Evolutionary conservation across 768 basidiomycete species (phyloP), one percentile per base, ranked within the genome.

Genomic region (Rhizopogon vinicolor): DNA sequence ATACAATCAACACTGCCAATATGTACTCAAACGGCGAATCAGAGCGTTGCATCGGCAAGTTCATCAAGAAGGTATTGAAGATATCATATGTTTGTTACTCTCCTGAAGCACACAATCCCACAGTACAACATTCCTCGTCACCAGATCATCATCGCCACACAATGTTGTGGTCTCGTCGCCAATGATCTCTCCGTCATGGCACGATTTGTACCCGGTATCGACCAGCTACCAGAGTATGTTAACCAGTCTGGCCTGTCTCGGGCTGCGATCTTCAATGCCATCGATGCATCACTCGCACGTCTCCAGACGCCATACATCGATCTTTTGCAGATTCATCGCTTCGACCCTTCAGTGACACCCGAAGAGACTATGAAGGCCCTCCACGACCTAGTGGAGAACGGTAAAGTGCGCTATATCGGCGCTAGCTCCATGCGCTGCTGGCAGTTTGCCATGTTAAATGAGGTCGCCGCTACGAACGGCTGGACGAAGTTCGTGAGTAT

Each of bases 401-500:
- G 79, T 14, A 77, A 78, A 58, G 80, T 79, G 18, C 67, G 79
- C 39, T 84, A 82, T 58, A 74, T 81, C 40, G 79, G 79, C 7
- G 76, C 74, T 3, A 76, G 74, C 55, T 76, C 75, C 46, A 77
- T 79, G 76, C 66, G 72, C 5, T 63, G 75, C 10, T 79, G 77
- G 77, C 72, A 78, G 41, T 76, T 79, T 41, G 71, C 70, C 18
- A 59, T 70, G 49, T 64, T 81, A 64, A 76, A 80, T 53, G 71
- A 75, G 33, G 69, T 78, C 1, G 79, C 80, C 5, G 64, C 68
- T 35, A 67, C 65, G 54, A 62, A 78, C 16, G 74, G 74, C 3
- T 80, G 80, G 73, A 81, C 82, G 4, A 76, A 71, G 56, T 84
- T 84, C 57, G 71, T 81, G 46, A 78, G 79, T 54, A 81, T 84